These are phyloP conservation scores for Sugiyamaella boreocaroliniensis DNA, from an alignment of 805 yeast species.

Conservation along the genomic window DNA sequence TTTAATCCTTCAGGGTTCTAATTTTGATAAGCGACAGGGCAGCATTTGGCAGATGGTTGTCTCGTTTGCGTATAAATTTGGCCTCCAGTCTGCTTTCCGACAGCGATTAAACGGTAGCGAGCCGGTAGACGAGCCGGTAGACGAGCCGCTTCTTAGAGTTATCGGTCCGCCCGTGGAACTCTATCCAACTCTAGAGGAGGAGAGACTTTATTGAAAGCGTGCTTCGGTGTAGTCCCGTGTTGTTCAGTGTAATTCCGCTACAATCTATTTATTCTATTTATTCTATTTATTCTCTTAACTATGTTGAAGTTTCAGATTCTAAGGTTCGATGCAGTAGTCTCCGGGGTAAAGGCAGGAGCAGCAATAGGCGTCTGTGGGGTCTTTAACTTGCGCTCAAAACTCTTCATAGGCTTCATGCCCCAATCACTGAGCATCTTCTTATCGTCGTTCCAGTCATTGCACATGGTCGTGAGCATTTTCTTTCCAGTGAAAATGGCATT, in stretches of 20 bases:
- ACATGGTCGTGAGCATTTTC: constrained; percentile 73
- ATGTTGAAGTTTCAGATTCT: not conserved
- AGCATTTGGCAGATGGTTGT: constrained; percentile 13
- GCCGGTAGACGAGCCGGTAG: not conserved
- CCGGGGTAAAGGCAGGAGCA: not conserved
- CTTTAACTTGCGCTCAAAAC: constrained; percentile 11
- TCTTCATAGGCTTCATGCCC: constrained; percentile 41
- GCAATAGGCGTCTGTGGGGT: not conserved
- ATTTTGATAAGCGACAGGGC: constrained; percentile 7
- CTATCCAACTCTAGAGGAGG: not conserved
- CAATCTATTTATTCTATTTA: not conserved
- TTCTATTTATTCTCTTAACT: not conserved
- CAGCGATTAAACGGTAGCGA: not conserved
- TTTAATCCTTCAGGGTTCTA: constrained; percentile 16
- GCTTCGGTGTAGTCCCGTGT: not conserved
- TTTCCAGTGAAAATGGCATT: constrained; percentile 80
- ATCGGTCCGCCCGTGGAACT: not conserved
- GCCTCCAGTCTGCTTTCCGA: constrained; percentile 9
- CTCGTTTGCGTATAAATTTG: constrained; percentile 12
- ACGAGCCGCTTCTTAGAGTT: not conserved
- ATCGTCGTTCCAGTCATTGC: constrained; percentile 81
- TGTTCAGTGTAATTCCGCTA: not conserved
- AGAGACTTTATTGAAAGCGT: not conserved
- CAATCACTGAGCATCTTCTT: constrained; percentile 58
- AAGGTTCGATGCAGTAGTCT: not conserved